Base-by-base conservation (phyloP, 2,329 filamentous ascomycete species). In the Ilyonectria destructans region DNA sequence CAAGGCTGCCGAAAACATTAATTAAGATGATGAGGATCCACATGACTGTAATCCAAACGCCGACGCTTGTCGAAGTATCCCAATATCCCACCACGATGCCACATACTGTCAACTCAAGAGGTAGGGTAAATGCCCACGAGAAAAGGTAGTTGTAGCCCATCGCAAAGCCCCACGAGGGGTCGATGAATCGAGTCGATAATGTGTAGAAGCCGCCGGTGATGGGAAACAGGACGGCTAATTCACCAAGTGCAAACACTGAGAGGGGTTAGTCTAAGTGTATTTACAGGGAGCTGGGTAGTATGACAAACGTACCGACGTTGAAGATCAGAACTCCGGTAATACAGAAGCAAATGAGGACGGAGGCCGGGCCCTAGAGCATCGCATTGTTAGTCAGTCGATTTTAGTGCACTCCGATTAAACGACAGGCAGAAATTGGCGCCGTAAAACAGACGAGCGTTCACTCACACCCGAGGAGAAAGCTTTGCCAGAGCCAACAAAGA, bases 151-250 rank as follows among this genome's bases (percentile, higher is more conserved):
- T 77, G 75, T 74, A 78, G 45, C 84, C 84, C 79, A 65, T 65
- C 13, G 62, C 62, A 29, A 65, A 65, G 7, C 62, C 62, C 10
- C 52, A 86, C 82, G 88, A 86, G 23, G 87, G 87, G 73, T 89
- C 88, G 70, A 90, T 86, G 75, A 90, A 90, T 54, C 88, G 87
- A 56, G 83, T 82, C n/a, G 85, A 86, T 79, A 88, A 89, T 26
- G 85, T 86, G 77, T 88, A 89, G 82, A 90, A 90, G 71, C 86
- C 87, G 23, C 23, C 23, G 23, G 23, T 4, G 23, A 23, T 23
- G 23, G 23, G 23, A 4, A 23, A 23, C 23, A 23, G 23, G 23
- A 23, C 23, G 23, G 23, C 23, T 23, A 23, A 23, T 23, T 23
- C 23, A 4, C 23, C 23, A 23, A 23, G 23, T 23, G 23, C 23